These are phyloP conservation scores for Coniosporium apollinis DNA, from an alignment of 495 filamentous ascomycete genomes.

Conservation along the genomic window DNA sequence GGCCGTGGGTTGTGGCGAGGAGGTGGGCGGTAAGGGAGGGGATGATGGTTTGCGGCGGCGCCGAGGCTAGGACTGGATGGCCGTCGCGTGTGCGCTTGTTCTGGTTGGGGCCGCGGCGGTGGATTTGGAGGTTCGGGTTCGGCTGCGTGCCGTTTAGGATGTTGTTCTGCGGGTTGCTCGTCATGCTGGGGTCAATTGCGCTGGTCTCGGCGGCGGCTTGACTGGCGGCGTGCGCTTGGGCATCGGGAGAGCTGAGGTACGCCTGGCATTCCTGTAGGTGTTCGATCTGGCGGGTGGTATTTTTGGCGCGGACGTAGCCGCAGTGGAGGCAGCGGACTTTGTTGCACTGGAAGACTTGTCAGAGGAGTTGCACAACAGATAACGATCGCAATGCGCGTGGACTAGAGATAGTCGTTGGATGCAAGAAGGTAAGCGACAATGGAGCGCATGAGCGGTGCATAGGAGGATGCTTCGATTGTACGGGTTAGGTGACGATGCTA, in stretches of 20 bases:
- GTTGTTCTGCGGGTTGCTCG: constrained; percentile 1
- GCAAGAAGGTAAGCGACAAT: constrained; percentile 5
- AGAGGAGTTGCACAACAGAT: not conserved
- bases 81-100: constrained; percentile 17
- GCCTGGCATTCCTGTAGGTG: constrained; percentile 22
- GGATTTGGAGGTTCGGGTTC: constrained; percentile 23
- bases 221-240: constrained; percentile 10
- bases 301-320: constrained; percentile 26
- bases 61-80: constrained; percentile 7
- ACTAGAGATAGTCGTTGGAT: not conserved
- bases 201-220: constrained; percentile 4
- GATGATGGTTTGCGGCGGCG: not conserved
- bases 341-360: constrained; percentile 18
- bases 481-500: not conserved
- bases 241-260: constrained; percentile 23
- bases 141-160: constrained; percentile 22
- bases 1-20: constrained; percentile 22
- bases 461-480: not conserved
- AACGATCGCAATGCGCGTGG: not conserved
- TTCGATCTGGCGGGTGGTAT: constrained; percentile 27
- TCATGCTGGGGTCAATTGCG: constrained; percentile 2
- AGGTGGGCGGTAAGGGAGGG: constrained; percentile 36
- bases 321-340: constrained; percentile 26
- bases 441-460: not conserved
- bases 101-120: constrained; percentile 20